Conservation (phyloP, 768 basidiomycete genomes). For the Coprinellus micaceus region DNA sequence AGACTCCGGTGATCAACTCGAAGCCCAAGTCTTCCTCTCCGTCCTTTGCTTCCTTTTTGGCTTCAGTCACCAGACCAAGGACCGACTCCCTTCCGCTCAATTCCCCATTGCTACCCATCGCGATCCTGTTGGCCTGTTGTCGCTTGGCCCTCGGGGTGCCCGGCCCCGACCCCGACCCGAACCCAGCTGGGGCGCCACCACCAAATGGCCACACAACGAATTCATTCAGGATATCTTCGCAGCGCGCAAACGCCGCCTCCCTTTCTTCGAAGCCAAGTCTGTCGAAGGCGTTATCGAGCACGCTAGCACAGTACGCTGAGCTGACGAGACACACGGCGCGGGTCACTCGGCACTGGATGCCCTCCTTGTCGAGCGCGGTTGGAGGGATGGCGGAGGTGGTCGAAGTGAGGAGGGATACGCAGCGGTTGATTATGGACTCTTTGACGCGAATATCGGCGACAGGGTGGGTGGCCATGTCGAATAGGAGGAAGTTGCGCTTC, state of each 20-base stretch:
- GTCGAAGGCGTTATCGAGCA: slow-evolving; percentile 91
- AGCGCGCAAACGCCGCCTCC: slow-evolving; percentile 88
- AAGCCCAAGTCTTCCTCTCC: slow-evolving; percentile 81
- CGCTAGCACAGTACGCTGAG: slow-evolving; percentile 91
- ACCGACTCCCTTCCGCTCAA: slow-evolving; percentile 55
- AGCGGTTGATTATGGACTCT: slow-evolving; percentile 74
- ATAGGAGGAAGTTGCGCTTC: slow-evolving; percentile 96
- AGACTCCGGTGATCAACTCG: slow-evolving; percentile 87
- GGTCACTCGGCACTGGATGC: slow-evolving; percentile 73
- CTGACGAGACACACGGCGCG: slow-evolving; percentile 85
- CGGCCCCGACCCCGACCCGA: background rate
- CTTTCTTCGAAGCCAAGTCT: slow-evolving; percentile 88
- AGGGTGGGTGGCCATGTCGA: slow-evolving; percentile 99
- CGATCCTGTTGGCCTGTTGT: slow-evolving; percentile 45
- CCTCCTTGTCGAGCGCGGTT: slow-evolving; percentile 65
- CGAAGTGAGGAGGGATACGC: slow-evolving; percentile 74
- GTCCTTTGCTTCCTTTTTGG: slow-evolving; percentile 61
- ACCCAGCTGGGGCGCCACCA: slow-evolving; percentile 1
- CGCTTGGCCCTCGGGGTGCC: slow-evolving; percentile 15
- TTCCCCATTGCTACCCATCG: slow-evolving; percentile 39
- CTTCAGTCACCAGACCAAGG: slow-evolving; percentile 70
- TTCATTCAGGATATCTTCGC: slow-evolving; percentile 91
- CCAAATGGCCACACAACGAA: slow-evolving; percentile 91
- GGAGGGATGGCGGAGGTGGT: slow-evolving; percentile 79
- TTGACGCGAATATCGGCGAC: slow-evolving; percentile 91